phyloP scores from a whole-genome alignment of 179 eudicot genomes.

The Spinacia oleracea region DNA sequence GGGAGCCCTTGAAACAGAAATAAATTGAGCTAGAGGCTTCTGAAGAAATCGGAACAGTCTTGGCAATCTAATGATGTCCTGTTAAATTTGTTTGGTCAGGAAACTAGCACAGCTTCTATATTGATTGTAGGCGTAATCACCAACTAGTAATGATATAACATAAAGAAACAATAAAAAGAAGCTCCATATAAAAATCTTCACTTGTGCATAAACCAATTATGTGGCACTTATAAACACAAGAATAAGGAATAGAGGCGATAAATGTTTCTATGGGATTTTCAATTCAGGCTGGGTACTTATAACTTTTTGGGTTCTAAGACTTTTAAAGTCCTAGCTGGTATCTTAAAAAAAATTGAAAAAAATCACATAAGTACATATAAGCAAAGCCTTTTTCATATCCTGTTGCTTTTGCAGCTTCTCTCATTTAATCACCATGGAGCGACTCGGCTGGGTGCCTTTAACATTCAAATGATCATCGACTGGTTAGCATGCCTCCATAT shows the following conservation, averaged over 20 bases:
- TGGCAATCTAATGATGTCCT: conserved; percentile 98
- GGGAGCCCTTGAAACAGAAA: conserved; percentile 91
- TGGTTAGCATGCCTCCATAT: no score
- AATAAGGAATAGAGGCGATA: background rate
- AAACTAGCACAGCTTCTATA: background rate
- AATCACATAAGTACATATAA: background rate
- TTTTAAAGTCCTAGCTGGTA: background rate
- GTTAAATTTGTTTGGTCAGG: conserved; percentile 36
- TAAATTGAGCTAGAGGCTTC: conserved; percentile 92
- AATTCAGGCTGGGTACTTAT: background rate
- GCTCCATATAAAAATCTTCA: background rate
- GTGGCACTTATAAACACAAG: background rate
- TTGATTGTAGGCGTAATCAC: background rate
- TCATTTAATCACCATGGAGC: background rate
- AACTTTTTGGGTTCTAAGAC: background rate
- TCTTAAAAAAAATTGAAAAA: background rate
- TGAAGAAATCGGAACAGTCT: conserved; percentile 94
- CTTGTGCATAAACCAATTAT: background rate
- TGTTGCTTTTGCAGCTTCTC: background rate
- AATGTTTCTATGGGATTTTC: background rate
- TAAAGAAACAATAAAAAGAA: no score
- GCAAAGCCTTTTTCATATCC: background rate
- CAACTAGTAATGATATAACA: no score
- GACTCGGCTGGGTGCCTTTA: background rate
- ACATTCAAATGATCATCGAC: background rate